Base-by-base conservation (phyloP, 2,329 filamentous ascomycete species). In the Nothophoma quercina region DNA sequence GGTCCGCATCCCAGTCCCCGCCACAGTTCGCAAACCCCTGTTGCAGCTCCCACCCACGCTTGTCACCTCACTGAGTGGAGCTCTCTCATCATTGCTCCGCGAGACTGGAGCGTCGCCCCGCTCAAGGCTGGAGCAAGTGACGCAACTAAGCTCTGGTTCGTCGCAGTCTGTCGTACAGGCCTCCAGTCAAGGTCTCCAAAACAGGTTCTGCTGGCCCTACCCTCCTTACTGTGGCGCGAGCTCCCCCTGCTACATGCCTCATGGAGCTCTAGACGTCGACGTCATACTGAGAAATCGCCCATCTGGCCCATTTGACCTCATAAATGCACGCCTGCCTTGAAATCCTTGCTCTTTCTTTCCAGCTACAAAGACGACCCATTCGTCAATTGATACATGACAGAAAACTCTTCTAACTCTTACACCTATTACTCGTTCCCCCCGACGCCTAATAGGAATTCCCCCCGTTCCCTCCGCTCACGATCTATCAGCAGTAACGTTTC, bases 391-490 rank as follows among this genome's bases (percentile, higher is more conserved):
- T 79, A 77, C 72, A 81, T 81, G 79, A 77, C 76, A 67, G 75
- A 75, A 67, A 76, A 78, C 62, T 76, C 76, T 44, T 73, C 72
- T 57, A 73, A 74, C 63, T 74, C 73, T 62, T 81, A 81, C 76
- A 75, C 77, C 47, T 81, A 80, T 70, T 81, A 80, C 68, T 80
- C 79, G 56, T 81, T 81, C 55, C 78, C 79, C 65, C 78, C 76
- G 46, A 80, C 79, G 39, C 78, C 79, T 47, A 79, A 74, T 59
- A 73, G 77, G 66, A 69, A 70, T 58, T 73, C 71, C 58, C 70
- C 71, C 61, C 69, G 68, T 49, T 72, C 68, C 41, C 56, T 56
- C 49, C 69, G 70, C 49, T 74, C 71, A 59, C 67, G 64, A 63
- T 79, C 78, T 23, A 69, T 72, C 55, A 73, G 74, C 58, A 70